These are phyloP conservation scores for Erysimum pusillum DNA, from an alignment of 441 rosid species.

Conservation along the genomic window DNA sequence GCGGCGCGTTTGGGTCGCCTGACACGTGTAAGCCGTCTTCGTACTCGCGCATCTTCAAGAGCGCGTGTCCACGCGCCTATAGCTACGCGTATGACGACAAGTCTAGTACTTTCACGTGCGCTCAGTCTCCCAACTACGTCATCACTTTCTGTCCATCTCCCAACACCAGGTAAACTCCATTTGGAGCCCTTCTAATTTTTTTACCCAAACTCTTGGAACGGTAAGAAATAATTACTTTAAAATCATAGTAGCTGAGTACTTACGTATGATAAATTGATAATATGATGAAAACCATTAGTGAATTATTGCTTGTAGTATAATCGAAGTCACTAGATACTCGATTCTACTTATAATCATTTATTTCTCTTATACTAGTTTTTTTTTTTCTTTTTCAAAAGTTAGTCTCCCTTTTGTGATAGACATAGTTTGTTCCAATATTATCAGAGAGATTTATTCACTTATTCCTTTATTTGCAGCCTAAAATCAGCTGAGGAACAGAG, in stretches of 20 bases:
- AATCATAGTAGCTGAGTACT: neutral
- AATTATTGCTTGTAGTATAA: constrained; percentile 5
- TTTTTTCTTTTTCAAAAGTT: neutral
- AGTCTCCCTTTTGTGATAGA: neutral
- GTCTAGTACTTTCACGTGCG: constrained; percentile 88
- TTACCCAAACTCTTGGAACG: neutral
- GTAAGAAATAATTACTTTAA: neutral
- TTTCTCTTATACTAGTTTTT: neutral
- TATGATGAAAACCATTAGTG: neutral
- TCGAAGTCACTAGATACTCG: constrained; percentile 13
- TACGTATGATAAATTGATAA: neutral
- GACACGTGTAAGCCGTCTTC: constrained; percentile 78
- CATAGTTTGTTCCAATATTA: neutral
- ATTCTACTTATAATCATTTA: neutral
- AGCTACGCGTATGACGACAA: constrained; percentile 93
- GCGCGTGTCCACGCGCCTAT: constrained; percentile 83
- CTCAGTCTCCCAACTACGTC: constrained; percentile 64
- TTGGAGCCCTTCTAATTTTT: neutral
- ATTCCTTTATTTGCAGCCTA: constrained; percentile 59
- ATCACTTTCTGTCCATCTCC: constrained; percentile 88
- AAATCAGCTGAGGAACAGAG: constrained; percentile 60
- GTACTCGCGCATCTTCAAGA: constrained; percentile 72
- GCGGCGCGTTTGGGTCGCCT: constrained; percentile 71
- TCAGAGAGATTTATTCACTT: constrained; percentile 7
- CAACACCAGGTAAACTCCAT: constrained; percentile 62